These are phyloP conservation scores for Durusdinium trenchii DNA, from an alignment of 73 alveolate genomes.

Conservation along the genomic window DNA sequence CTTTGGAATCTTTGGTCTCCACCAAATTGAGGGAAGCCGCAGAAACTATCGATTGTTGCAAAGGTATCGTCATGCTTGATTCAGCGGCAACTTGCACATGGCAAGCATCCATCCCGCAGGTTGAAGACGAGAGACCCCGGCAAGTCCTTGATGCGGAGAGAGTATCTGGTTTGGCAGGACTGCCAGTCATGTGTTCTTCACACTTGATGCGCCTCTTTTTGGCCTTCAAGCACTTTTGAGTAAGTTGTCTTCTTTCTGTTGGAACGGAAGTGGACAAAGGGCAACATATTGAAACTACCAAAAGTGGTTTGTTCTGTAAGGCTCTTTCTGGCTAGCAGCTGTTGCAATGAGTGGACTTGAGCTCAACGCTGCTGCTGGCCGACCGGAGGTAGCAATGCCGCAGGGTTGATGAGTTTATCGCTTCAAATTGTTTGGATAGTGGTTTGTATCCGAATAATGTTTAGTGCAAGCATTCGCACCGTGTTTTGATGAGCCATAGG, in stretches of 20 bases:
- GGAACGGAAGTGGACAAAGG: too few species aligned
- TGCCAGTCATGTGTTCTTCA: neutral
- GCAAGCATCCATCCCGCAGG: neutral
- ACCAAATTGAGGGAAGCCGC: too few species aligned
- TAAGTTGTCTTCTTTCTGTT: too few species aligned
- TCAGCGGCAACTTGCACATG: neutral
- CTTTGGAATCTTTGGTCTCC: too few species aligned
- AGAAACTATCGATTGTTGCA: too few species aligned
- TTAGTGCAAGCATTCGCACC: too few species aligned
- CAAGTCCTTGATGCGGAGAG: conserved; percentile 42
- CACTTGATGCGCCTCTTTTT: neutral
- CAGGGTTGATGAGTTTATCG: too few species aligned
- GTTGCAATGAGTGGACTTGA: conserved; percentile 28
- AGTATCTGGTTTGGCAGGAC: conserved; percentile 42
- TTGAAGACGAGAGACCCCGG: conserved; percentile 9
- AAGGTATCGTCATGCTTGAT: too few species aligned
- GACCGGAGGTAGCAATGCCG: neutral
- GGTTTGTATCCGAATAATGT: too few species aligned
- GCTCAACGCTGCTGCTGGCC: conserved; percentile 29
- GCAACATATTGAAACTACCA: neutral
- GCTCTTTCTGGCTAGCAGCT: conserved; percentile 84
- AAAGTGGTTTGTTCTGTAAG: neutral
- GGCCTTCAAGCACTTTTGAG: neutral
- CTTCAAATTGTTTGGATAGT: too few species aligned
- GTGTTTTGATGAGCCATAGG: too few species aligned